Evolutionary conservation across 306 rosid species (phyloP).

Genomic region (Corylus avellana): DNA sequence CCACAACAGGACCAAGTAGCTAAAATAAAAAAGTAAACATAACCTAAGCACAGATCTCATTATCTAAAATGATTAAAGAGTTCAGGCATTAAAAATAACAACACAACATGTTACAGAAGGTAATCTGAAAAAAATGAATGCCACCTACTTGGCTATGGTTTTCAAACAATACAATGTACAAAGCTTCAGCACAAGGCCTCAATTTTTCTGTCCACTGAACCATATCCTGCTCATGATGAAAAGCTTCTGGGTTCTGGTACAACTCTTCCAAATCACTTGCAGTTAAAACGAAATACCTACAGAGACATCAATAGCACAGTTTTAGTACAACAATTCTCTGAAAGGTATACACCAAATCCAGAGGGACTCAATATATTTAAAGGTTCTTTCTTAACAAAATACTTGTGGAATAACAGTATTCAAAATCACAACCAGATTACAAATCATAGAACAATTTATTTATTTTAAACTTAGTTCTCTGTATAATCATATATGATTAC

Average conservation of each 20-base stretch:
- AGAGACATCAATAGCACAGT: slow-evolving; percentile 25
- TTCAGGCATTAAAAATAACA: slow-evolving; percentile 3
- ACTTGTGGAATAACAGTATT: slow-evolving; percentile 10
- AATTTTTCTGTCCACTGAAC: slow-evolving; percentile 97
- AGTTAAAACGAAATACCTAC: slow-evolving; percentile 90
- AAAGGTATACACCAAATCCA: slow-evolving; percentile 17
- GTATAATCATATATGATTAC: not conserved
- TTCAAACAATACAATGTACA: slow-evolving; percentile 90
- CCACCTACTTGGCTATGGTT: slow-evolving; percentile 83
- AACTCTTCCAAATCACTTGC: slow-evolving; percentile 89
- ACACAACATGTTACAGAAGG: slow-evolving; percentile 22
- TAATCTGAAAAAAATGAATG: slow-evolving; percentile 22
- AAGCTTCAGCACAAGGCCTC: slow-evolving; percentile 97
- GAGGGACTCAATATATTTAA: slow-evolving; percentile 5
- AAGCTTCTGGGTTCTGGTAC: slow-evolving; percentile 83
- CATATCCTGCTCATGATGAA: slow-evolving; percentile 99
- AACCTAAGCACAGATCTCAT: slow-evolving; percentile 24
- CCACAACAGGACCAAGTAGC: slow-evolving; percentile 95
- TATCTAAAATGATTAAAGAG: slow-evolving; percentile 22
- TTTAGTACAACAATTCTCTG: slow-evolving; percentile 9
- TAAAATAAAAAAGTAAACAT: slow-evolving; percentile 40
- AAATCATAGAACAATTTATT: slow-evolving; percentile 15
- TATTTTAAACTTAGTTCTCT: not conserved
- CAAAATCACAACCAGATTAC: not conserved
- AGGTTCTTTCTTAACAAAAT: slow-evolving; percentile 10